Percentiles rank a stretch among this genome's conserved stretches.
Evolutionary conservation across 306 rosid genomes (phyloP).

Genomic region (Luffa aegyptiaca): DNA sequence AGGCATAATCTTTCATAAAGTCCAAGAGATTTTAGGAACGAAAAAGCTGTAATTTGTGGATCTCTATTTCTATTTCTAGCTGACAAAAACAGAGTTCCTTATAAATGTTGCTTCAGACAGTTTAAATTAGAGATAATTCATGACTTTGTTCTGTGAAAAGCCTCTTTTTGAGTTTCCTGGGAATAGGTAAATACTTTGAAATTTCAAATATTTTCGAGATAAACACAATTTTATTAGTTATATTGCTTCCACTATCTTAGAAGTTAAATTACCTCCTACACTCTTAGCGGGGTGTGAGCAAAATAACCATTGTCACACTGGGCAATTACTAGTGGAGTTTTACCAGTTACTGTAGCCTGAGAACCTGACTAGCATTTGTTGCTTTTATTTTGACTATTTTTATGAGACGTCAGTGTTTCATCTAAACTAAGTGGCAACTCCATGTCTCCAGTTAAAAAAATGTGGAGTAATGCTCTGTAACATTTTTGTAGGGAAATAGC

Average conservation of each 20-base stretch:
- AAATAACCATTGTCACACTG: background rate
- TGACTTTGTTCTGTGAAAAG: background rate
- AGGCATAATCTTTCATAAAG: background rate
- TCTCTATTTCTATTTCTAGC: background rate
- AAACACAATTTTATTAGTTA: background rate
- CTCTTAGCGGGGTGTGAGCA: background rate
- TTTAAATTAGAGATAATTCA: background rate
- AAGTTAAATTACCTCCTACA: background rate
- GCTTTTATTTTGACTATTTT: background rate
- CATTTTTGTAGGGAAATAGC: conserved; percentile 65
- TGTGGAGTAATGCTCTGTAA: background rate
- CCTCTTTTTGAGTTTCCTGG: background rate
- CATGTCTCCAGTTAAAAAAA: background rate
- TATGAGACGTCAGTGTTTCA: background rate
- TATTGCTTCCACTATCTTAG: background rate
- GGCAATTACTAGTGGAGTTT: background rate
- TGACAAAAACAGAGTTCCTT: background rate
- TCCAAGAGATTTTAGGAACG: background rate
- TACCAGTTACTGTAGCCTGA: background rate
- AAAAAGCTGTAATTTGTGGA: background rate
- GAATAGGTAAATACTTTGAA: background rate
- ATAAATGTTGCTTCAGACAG: background rate
- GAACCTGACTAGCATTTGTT: background rate
- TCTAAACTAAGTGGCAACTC: background rate
- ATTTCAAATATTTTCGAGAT: background rate